Evolutionary conservation across 2,329 filamentous ascomycete species (phyloP), one percentile per base, ranked within the genome.

Genomic region (Aspergillus neoniger): DNA sequence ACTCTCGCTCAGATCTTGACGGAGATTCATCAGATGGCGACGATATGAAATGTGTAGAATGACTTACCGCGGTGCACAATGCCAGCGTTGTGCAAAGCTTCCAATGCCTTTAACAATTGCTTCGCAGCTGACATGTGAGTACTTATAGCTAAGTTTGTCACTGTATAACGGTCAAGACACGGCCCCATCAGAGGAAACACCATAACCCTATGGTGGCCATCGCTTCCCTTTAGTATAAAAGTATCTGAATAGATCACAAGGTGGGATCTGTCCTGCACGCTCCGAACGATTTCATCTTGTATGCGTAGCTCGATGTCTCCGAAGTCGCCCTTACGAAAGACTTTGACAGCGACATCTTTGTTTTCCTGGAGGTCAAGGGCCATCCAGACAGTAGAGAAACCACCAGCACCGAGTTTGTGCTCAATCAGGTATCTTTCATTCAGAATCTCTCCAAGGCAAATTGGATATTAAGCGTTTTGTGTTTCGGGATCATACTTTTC

Each of bases 41-140:
- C 9, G 28, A 30, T 12, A 30, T 30, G 9, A 30, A 10, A 30
- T 30, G 28, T 30, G 28, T 30, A 30, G 28, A 10, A 3, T 10
- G 28, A 57, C 67, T 68, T 8, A 70, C 67, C 69, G 36, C 66
- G 67, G 59, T 74, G 66, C 36, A 72, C 57, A 58, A 71, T 69
- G 55, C 69, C 66, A 30, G 67, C 69, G 51, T 68, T 49, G 56
- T 72, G 68, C 58, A 72, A 57, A 51, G 47, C 67, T 59, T 65
- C 67, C 50, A 72, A 49, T 1, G 65, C 63, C 61, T 65, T 53
- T 41, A 73, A 51, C 58, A 72, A 65, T 64, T 74, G 67, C 36
- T 48, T 64, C 52, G 69, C 68, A 55, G 70, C 68, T 38, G 65
- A 70, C 69, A 72, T 73, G 36, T 64, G 65, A 63, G 62, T 65